Conservation (phyloP, 495 filamentous ascomycete species). For the Cercophora samala region DNA sequence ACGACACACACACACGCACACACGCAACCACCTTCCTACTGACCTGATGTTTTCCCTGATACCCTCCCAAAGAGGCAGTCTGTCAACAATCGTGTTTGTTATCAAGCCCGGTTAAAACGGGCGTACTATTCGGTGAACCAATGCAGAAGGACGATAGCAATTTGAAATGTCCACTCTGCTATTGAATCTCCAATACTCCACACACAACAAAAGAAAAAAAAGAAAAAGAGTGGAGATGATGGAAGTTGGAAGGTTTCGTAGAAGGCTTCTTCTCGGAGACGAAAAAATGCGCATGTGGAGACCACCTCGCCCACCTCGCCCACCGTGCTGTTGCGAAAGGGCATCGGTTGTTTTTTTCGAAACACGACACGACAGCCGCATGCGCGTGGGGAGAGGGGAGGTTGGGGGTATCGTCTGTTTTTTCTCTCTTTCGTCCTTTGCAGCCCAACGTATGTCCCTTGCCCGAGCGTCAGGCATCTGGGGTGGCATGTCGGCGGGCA, state of each 20-base stretch:
- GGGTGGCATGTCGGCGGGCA: slow-evolving; percentile 3
- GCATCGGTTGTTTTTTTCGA: background rate
- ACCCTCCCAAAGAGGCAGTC: background rate
- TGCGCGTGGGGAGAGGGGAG: background rate
- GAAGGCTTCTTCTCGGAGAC: background rate
- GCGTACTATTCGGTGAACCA: background rate
- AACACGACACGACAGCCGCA: background rate
- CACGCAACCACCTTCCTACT: no score
- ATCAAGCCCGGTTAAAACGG: background rate
- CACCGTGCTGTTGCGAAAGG: background rate
- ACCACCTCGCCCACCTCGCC: background rate
- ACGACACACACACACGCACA: background rate
- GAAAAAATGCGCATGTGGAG: background rate
- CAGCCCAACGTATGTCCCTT: background rate
- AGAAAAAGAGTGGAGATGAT: background rate
- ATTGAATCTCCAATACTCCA: background rate
- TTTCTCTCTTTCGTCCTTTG: background rate
- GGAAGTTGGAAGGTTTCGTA: background rate
- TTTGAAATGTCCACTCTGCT: background rate
- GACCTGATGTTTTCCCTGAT: background rate
- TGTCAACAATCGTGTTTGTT: background rate
- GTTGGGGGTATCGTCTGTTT: background rate
- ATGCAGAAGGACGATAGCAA: background rate
- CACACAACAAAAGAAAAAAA: background rate
- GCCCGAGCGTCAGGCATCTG: background rate